A percentile compares a stretch with the other conserved stretches of the same genome.
Conservation (phyloP, 2,329 filamentous ascomycete species). For the Diaporthe sp. region DNA sequence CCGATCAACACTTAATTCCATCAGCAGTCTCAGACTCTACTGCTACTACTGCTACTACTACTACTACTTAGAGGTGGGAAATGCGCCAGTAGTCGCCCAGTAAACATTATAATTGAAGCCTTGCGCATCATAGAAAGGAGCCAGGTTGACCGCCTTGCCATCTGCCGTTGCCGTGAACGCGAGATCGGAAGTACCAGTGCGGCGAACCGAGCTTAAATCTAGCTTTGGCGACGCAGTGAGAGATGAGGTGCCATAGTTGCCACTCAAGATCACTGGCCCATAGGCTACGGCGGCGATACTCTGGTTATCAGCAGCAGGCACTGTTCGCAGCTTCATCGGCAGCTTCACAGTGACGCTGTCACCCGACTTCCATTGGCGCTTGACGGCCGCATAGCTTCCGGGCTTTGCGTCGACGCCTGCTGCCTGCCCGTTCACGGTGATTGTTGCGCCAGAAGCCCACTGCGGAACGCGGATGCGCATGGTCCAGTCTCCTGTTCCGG, state of each 20-base stretch:
- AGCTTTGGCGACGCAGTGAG: constrained; percentile 6
- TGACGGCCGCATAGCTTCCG: constrained; percentile 43
- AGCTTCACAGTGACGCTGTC: constrained; percentile 59
- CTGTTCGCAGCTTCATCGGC: constrained; percentile 58
- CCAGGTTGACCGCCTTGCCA: constrained; percentile 49
- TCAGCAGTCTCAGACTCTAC: too few species aligned
- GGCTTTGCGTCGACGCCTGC: constrained; percentile 47
- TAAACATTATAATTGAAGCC: constrained; percentile 59
- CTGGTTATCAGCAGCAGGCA: constrained; percentile 62
- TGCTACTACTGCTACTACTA: neutral
- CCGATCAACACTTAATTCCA: too few species aligned
- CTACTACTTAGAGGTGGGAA: neutral
- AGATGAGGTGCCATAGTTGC: neutral
- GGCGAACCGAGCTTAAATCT: constrained; percentile 51
- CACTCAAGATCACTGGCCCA: neutral
- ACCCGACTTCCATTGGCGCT: constrained; percentile 57
- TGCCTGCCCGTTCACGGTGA: constrained; percentile 58
- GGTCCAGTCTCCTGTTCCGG: constrained; percentile 50
- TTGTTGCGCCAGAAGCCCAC: constrained; percentile 56
- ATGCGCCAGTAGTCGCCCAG: constrained; percentile 47
- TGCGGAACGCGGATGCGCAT: constrained; percentile 61
- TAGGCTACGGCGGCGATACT: constrained; percentile 52
- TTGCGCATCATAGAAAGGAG: constrained; percentile 57
- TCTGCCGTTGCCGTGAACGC: constrained; percentile 52
- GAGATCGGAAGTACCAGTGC: constrained; percentile 60